Base-by-base conservation (phyloP, 352 stramenopile genomes). In the Phytophthora ramorum region DNA sequence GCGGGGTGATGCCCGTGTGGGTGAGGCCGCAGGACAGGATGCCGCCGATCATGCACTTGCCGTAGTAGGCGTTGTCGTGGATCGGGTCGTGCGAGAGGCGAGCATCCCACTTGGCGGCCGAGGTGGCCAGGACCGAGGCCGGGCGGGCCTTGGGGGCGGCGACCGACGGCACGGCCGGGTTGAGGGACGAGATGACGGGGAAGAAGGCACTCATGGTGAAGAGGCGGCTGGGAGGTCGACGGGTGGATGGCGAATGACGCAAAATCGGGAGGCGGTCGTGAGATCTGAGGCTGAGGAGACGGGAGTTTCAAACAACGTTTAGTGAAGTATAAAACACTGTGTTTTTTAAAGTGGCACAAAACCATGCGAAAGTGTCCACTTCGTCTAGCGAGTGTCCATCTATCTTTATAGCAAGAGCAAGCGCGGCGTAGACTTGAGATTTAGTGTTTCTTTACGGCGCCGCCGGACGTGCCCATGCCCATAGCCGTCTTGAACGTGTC, bases 401-500 rank as follows among this genome's bases (percentile, higher is more conserved):
- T 68, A 43, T 56, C 48, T 35, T 8, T n/a, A n/a, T 46, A 43
- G 6, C 35, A 65, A 28, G n/a, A 53, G 24, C 24, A 46, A 4
- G n/a, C 43, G 22, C n/a, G 32, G 41, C 17, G 37, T 32, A 9
- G 7, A 32, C 26, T 32, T 40, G 7, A 38, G 7, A 1, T 55
- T 54, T 82, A 82, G 53, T 83, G 75, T 71, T 89, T 87, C 70
- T 70, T 79, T 4, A 44, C 73, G 49, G 81, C 83, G 47, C 91
- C 91, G 73, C 92, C 92, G 48, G 89, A 90, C 66, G 92, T 97
- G 61, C 90, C 89, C 89, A 98, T 97, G 70, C 93, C 93, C 62
- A 95, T 90, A 57, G 83, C 86, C 66, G 90, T 96, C 86, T 98
- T 98, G 78, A 97, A 98, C 64, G 90, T 95, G 70, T 98, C 94